A percentile compares a stretch with the other conserved stretches of the same genome.
phyloP scores from a whole-genome alignment of 768 basidiomycete species.

The Pulveroboletus frians region DNA sequence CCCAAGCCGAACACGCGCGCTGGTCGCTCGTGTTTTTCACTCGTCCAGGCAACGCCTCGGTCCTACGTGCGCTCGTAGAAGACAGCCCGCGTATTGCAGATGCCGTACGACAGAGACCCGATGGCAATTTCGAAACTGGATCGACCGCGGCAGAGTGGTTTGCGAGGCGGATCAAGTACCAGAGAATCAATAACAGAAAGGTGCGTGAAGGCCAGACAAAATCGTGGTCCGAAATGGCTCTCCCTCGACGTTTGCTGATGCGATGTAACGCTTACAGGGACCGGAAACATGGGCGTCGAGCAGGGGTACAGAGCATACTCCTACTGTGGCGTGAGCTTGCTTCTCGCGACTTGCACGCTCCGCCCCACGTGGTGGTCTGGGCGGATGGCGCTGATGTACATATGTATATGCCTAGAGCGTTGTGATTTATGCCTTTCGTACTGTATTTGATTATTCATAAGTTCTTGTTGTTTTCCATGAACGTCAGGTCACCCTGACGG shows the following conservation, averaged over 20 bases:
- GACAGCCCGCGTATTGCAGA: conserved; percentile 48
- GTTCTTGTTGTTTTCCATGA: neutral
- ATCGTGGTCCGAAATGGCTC: neutral
- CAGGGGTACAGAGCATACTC: conserved; percentile 28
- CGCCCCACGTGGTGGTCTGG: too few relatives aligned
- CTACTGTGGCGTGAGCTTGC: conserved; percentile 9
- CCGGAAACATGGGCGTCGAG: conserved; percentile 30
- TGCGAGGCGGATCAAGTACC: conserved; percentile 36
- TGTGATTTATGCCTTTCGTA: neutral
- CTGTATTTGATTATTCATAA: neutral
- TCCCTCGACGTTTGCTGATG: neutral
- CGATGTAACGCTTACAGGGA: conserved; percentile 12
- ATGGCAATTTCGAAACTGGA: conserved; percentile 34
- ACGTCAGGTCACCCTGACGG: neutral
- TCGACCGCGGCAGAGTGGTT: conserved; percentile 41
- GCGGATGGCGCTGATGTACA: neutral
- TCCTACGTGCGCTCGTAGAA: conserved; percentile 48
- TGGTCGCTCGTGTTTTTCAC: conserved; percentile 71
- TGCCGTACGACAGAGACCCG: conserved; percentile 33
- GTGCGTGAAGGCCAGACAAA: conserved; percentile 22
- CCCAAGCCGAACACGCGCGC: conserved; percentile 47
- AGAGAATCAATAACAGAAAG: conserved; percentile 38
- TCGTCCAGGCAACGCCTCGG: conserved; percentile 49
- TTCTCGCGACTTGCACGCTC: too few relatives aligned
- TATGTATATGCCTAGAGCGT: too few relatives aligned